Percentiles rank a stretch among this genome's conserved stretches.
These are phyloP conservation scores for Coemansia reversa DNA, from an alignment of 192 early-diverging fungal species.

Conservation along the genomic window DNA sequence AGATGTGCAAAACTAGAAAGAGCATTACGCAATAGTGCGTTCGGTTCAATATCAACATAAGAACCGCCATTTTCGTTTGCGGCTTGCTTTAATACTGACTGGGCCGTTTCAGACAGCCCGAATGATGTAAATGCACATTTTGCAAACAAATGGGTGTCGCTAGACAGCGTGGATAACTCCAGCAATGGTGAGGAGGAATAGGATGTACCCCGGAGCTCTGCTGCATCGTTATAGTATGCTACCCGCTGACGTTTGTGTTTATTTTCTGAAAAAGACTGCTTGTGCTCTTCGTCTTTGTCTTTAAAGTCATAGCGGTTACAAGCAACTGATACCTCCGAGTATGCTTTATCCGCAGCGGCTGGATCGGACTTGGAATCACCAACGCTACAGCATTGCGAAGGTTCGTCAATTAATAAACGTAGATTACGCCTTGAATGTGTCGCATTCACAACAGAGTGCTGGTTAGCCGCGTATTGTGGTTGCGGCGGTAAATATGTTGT, in stretches of 20 bases:
- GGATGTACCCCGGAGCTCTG: neutral
- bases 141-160: conserved; percentile 14
- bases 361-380: conserved; percentile 14
- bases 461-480: conserved; percentile 5
- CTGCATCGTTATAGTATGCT: neutral
- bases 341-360: neutral
- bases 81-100: conserved; percentile 15
- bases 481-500: conserved; percentile 15
- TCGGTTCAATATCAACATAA: conserved; percentile 15
- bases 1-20: conserved; percentile 6
- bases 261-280: neutral
- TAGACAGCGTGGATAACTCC: conserved; percentile 7
- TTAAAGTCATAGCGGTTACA: too few species aligned
- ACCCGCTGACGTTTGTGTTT: neutral
- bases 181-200: conserved; percentile 12
- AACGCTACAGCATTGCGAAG: conserved; percentile 12
- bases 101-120: conserved; percentile 13
- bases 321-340: neutral
- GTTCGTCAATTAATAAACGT: conserved; percentile 7
- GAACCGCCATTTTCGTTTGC: conserved; percentile 29
- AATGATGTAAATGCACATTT: conserved; percentile 38
- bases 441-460: neutral
- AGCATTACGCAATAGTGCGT: neutral
- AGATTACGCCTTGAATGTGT: neutral
- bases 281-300: neutral